Percentiles rank a stretch among this genome's conserved stretches.
These are phyloP conservation scores for Ceratobasidium sp. DNA, from an alignment of 1,284 basidiomycete species.

Conservation along the genomic window DNA sequence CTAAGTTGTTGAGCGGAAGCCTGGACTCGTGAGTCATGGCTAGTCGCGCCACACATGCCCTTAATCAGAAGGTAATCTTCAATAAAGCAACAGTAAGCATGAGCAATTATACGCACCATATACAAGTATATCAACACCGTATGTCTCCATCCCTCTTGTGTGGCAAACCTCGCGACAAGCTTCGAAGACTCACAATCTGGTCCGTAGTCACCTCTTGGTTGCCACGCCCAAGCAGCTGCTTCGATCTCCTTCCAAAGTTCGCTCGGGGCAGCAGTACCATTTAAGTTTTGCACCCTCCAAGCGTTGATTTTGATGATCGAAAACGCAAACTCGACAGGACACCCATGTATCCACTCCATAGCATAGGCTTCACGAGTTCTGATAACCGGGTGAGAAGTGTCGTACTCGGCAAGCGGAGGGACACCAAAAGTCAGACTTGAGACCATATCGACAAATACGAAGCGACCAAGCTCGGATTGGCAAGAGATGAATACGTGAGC, in stretches of 20 bases:
- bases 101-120: conserved; percentile 2
- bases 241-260: conserved; percentile 6
- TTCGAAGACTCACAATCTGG: background rate
- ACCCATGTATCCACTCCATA: conserved; percentile 12
- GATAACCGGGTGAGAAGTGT: background rate
- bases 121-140: conserved; percentile 19
- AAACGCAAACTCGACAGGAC: background rate
- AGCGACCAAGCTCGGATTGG: background rate
- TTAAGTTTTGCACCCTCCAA: background rate
- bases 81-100: background rate
- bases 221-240: background rate
- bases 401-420: background rate
- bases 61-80: background rate
- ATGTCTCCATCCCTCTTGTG: conserved; percentile 22
- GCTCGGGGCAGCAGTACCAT: background rate
- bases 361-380: background rate
- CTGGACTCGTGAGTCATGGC: conserved; percentile 6
- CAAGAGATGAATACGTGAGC: background rate
- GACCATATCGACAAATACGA: background rate
- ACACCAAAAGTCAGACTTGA: background rate
- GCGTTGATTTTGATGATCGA: conserved; percentile 11
- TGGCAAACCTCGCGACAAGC: background rate
- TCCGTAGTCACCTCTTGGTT: background rate
- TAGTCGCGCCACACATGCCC: conserved; percentile 16
- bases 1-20: conserved; percentile 4